Percentiles rank a stretch among this genome's conserved stretches.
Evolutionary conservation across 83 land plant genomes (phyloP).

Genomic region (Picea abies): DNA sequence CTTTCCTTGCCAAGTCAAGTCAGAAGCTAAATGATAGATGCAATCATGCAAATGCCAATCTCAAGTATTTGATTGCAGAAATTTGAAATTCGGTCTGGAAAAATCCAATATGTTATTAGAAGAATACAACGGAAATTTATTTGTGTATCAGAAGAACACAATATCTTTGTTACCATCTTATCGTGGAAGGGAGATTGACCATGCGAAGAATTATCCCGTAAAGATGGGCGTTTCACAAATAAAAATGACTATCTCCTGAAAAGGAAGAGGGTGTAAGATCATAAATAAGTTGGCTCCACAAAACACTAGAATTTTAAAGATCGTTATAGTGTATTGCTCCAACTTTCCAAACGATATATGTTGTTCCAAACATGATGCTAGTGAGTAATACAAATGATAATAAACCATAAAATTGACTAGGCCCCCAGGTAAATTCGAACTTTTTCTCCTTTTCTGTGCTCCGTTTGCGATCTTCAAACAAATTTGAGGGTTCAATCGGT

Average conservation of each 20-base stretch:
- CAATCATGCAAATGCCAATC: neutral
- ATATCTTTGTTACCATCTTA: too few species aligned
- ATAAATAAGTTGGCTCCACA: neutral
- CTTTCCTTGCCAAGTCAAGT: too few species aligned
- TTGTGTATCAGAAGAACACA: too few species aligned
- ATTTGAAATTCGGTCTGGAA: neutral
- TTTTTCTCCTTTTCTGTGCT: constrained; percentile 26
- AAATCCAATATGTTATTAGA: neutral
- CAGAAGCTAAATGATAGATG: neutral
- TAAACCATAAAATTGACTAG: constrained; percentile 27
- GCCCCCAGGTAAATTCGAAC: constrained; percentile 31
- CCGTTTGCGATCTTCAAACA: constrained; percentile 39
- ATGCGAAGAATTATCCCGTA: neutral
- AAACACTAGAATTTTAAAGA: constrained; percentile 7
- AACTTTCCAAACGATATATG: constrained; percentile 46
- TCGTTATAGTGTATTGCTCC: constrained; percentile 54
- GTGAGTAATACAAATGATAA: constrained; percentile 35
- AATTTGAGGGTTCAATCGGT: constrained; percentile 40
- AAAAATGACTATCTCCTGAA: neutral
- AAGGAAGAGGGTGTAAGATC: neutral
- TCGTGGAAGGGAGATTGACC: neutral
- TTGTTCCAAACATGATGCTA: constrained; percentile 43
- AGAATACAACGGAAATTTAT: neutral
- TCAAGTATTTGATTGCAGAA: neutral
- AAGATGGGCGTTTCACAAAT: neutral